Evolutionary conservation across 1,284 basidiomycete species (phyloP).

Genomic region (Irpex sp.): DNA sequence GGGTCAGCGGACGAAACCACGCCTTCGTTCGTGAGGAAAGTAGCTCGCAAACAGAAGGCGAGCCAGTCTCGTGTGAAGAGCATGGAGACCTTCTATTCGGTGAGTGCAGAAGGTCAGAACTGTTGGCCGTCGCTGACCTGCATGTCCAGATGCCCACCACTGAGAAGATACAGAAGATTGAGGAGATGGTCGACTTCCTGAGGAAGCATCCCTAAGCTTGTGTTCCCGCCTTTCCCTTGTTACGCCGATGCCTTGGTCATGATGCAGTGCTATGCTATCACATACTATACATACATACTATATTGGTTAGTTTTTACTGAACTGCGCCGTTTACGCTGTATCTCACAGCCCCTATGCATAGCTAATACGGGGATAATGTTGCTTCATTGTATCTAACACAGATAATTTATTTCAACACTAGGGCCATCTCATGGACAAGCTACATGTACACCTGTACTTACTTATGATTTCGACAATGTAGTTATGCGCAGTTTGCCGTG

Average conservation of each 20-base stretch:
- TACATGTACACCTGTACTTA: not conserved
- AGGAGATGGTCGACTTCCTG: conserved; percentile 28
- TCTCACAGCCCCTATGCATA: too few species aligned
- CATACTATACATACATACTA: too few species aligned
- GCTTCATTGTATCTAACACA: too few species aligned
- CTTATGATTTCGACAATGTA: not conserved
- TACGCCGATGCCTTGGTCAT: not conserved
- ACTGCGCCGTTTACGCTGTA: too few species aligned
- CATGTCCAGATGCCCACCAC: conserved; percentile 44
- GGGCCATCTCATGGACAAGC: not conserved
- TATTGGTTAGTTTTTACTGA: too few species aligned
- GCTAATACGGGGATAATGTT: too few species aligned
- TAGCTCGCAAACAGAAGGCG: not conserved
- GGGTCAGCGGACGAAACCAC: not conserved
- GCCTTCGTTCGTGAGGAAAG: not conserved
- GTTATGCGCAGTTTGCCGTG: too few species aligned
- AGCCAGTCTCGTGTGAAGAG: not conserved
- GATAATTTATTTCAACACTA: not conserved
- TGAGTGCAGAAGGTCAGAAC: conserved; percentile 26
- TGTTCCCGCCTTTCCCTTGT: not conserved
- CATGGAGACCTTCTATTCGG: not conserved
- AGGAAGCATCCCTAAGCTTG: conserved; percentile 4
- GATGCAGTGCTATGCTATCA: not conserved
- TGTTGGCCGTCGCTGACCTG: not conserved
- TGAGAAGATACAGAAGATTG: conserved; percentile 42